Evolutionary conservation across 192 early-diverging fungal species (phyloP).

Genomic region (Martensiomyces pterosporus): DNA sequence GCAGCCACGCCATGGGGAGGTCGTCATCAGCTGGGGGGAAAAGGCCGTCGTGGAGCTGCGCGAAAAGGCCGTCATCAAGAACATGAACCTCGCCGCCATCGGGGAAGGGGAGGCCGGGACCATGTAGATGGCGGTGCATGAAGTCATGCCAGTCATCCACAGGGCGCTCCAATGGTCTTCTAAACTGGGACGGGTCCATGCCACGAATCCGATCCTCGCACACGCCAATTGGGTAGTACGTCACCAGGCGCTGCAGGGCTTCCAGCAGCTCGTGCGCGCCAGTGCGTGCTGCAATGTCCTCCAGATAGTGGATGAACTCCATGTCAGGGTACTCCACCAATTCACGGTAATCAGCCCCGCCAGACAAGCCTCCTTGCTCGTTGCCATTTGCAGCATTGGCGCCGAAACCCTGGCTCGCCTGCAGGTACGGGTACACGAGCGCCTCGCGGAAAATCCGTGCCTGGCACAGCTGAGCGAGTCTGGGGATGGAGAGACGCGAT

Average conservation of each 20-base stretch:
- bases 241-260: conserved; percentile 24
- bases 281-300: conserved; percentile 19
- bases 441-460: conserved; percentile 16
- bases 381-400: too few species aligned
- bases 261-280: conserved; percentile 26
- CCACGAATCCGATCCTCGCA: conserved; percentile 32
- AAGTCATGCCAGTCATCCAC: too few species aligned
- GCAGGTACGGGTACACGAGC: not conserved
- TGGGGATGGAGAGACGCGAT: conserved; percentile 31
- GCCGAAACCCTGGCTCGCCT: too few species aligned
- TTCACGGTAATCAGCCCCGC: conserved; percentile 7
- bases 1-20: not conserved
- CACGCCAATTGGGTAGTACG: conserved; percentile 27
- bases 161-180: not conserved
- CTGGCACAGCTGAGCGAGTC: conserved; percentile 38
- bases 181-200: conserved; percentile 8
- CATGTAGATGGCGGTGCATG: too few species aligned
- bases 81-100: too few species aligned
- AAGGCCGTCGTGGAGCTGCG: not conserved
- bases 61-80: too few species aligned
- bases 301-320: conserved; percentile 15
- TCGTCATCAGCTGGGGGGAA: not conserved
- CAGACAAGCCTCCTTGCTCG: not conserved
- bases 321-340: conserved; percentile 13
- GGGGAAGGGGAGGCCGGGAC: not conserved